A percentile compares a stretch with the other conserved stretches of the same genome.
Evolutionary conservation across 768 basidiomycete species (phyloP).

Genomic region (Hygrocybe coccinea): DNA sequence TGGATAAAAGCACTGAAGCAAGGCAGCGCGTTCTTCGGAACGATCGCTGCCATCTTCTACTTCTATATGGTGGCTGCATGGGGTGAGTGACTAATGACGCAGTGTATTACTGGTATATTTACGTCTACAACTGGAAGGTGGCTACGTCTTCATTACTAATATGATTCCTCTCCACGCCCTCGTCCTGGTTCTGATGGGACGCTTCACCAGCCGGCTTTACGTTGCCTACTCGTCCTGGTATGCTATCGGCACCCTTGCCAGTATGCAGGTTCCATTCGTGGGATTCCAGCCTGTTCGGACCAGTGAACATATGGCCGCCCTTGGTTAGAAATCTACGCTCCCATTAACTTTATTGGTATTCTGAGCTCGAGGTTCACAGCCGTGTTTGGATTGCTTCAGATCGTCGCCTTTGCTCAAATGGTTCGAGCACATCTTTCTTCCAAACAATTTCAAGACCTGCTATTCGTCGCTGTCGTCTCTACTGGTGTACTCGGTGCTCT

Average conservation of each 20-base stretch:
- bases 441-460: constrained; percentile 84
- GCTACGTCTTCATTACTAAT: constrained; percentile 99
- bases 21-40: constrained; percentile 89
- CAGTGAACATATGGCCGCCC: constrained; percentile 97
- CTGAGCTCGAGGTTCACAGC: constrained; percentile 39
- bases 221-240: constrained; percentile 97
- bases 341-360: constrained; percentile 8
- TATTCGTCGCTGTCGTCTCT: constrained; percentile 63
- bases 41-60: constrained; percentile 90
- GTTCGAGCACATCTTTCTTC: constrained; percentile 86
- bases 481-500: constrained; percentile 67
- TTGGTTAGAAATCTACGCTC: constrained; percentile 52
- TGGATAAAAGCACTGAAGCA: constrained; percentile 97
- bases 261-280: constrained; percentile 99
- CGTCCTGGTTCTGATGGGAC: constrained; percentile 93
- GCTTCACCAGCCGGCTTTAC: constrained; percentile 88
- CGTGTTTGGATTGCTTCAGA: constrained; percentile 94
- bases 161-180: constrained; percentile 98
- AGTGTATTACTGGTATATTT: neutral
- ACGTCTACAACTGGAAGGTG: constrained; percentile 40
- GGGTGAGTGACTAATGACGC: constrained; percentile 51
- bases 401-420: constrained; percentile 88
- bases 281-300: constrained; percentile 98
- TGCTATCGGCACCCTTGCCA: constrained; percentile 91
- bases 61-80: constrained; percentile 99